Evolutionary conservation across 2,329 filamentous ascomycete species (phyloP), one percentile per base, ranked within the genome.

Genomic region (Aspergillus proliferans): DNA sequence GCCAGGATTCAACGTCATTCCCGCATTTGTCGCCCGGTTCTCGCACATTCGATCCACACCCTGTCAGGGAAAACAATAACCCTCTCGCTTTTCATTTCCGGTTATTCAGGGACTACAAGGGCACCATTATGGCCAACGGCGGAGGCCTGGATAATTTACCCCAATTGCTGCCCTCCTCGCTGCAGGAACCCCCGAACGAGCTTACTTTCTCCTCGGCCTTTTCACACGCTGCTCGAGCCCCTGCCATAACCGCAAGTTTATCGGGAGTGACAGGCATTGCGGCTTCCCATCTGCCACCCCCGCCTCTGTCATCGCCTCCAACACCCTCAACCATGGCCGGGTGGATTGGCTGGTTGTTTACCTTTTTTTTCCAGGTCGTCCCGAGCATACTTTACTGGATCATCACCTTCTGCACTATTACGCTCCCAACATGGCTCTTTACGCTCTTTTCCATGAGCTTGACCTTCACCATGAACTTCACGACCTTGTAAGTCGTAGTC

Each of bases 391-490:
- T 85, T 47, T 94, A 93, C 72, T 95, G 87, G 84, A 71, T 84
- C 47, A 82, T 95, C 58, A 88, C 87, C 52, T 87, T 95, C 62
- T 81, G 85, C 15, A 95, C 92, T 22, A 90, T 97, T 58, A 94
- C 88, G 14, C 69, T 96, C 51, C 93, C 93, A 40, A 89, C 88
- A 66, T 83, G 93, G 70, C 80, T 97, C 15, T 98, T 95, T 67
- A 87, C 84, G 5, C 76, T 95, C 53, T 88, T 95, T 64, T 95
- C 90, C 5, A 92, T 89, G 55, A 96, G 88, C 69, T 76, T 95
- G 75, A 98, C 93, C 0, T 88, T 98, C 64, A 98, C 93, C 9
- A 94, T 98, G 91, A 97, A 97, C 67, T 92, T 93, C 59, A 97
- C 92, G 18, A 98, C 93, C 15, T 71, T 98, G 84, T 94, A 82